Base-by-base conservation (phyloP, 2,329 filamentous ascomycete species). In the Phaeosphaeria sp. region DNA sequence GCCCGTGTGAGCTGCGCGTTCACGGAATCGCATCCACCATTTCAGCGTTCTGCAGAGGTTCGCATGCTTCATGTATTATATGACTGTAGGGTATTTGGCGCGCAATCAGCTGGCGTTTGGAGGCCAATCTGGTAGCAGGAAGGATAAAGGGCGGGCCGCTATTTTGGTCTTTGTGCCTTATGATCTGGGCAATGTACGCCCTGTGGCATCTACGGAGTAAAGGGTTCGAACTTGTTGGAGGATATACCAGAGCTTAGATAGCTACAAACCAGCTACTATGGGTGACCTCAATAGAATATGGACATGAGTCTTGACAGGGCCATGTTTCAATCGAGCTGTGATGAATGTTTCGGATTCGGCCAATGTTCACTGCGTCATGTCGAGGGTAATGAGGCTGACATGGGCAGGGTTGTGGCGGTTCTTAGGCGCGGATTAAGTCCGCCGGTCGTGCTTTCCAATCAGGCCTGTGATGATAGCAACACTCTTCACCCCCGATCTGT, bases 1-100 rank as follows among this genome's bases (percentile, higher is more conserved):
- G 47, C 82, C 82, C 3, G 82, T 84, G 33, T 84, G 57, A 62
- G 50, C 27, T 30, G 27, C 24, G 48, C 49, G 22, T 39, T 25
- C 50, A 36, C 36, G 24, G 18, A 17, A 20, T 40, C n/a, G 24
- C 44, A 40, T 30, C 39, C 49, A 42, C 53, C 24, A 22, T 51
- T 51, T 49, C 36, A 52, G 52, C 30, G 59, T 45, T 52, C 11
- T 39, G n/a, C 33, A 25, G 53, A 49, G 40, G 49, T 51, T 30
- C 51, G 54, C 49, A 51, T 53, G 51, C 36, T 57, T 51, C 49
- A 48, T 60, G 59, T 62, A 61, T 52, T 44, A 61, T 60, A 57
- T 18, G 9, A 36, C 6, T 55, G 45, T 57, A 54, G 53, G 25
- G 43, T 50, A 27, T 54, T 40, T 59, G 42, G 59, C 43, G 40